Evolutionary conservation across 2,329 filamentous ascomycete species (phyloP).

Genomic region (Ophiostoma triangulosporum): DNA sequence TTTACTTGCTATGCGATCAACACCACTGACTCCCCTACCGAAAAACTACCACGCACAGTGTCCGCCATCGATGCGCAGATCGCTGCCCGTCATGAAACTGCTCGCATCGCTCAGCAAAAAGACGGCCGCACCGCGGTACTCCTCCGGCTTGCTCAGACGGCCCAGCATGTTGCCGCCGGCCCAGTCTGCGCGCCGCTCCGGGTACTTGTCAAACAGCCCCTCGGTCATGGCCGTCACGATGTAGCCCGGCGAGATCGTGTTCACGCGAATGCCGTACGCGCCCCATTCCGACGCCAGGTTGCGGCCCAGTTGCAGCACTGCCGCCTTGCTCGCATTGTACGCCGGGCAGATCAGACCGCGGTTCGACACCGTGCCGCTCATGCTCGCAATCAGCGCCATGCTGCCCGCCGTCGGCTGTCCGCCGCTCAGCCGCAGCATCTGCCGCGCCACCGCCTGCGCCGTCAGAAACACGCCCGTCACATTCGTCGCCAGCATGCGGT

Average conservation of each 20-base stretch:
- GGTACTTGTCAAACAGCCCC: slow-evolving; percentile 61
- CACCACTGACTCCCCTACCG: too few relatives aligned
- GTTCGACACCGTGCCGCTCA: slow-evolving; percentile 56
- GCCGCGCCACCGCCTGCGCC: slow-evolving; percentile 72
- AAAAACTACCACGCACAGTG: slow-evolving; percentile 50
- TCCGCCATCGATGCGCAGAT: slow-evolving; percentile 58
- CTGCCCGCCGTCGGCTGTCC: slow-evolving; percentile 34
- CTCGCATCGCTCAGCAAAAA: slow-evolving; percentile 55
- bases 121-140: slow-evolving; percentile 58
- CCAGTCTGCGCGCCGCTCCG: slow-evolving; percentile 56
- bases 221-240: slow-evolving; percentile 77
- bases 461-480: slow-evolving; percentile 78
- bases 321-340: slow-evolving; percentile 67
- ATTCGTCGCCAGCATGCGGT: slow-evolving; percentile 73
- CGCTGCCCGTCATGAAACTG: slow-evolving; percentile 57
- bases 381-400: slow-evolving; percentile 55
- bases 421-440: slow-evolving; percentile 46
- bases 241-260: slow-evolving; percentile 69
- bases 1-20: too few relatives aligned
- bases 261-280: slow-evolving; percentile 58
- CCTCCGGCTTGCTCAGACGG: slow-evolving; percentile 50
- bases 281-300: slow-evolving; percentile 66
- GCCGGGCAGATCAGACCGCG: slow-evolving; percentile 47
- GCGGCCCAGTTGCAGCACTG: slow-evolving; percentile 55
- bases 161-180: slow-evolving; percentile 75